Conservation (phyloP, 2,329 filamentous ascomycete species). For the Davidsoniella eucalypti region DNA sequence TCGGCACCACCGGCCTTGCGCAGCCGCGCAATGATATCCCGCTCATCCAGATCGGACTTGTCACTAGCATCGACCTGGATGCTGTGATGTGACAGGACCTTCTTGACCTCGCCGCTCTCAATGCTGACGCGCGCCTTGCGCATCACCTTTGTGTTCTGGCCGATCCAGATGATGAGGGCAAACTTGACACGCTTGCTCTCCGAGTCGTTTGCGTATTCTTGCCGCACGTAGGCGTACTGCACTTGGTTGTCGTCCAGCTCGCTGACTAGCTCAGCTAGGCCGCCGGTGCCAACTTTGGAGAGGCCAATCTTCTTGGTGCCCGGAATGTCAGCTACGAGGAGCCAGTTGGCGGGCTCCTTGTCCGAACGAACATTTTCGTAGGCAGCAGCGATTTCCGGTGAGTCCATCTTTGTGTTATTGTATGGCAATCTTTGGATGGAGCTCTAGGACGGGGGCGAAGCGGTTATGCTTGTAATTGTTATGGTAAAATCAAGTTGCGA, state of each 20-base stretch:
- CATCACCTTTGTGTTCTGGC: conserved; percentile 48
- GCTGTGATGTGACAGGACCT: conserved; percentile 45
- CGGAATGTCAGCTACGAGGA: conserved; percentile 44
- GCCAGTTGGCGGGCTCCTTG: conserved; percentile 49
- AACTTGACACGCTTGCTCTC: conserved; percentile 56
- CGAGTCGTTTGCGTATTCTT: conserved; percentile 56
- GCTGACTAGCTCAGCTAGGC: conserved; percentile 38
- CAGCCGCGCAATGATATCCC: conserved; percentile 42
- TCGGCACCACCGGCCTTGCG: conserved; percentile 53
- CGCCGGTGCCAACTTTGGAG: conserved; percentile 40
- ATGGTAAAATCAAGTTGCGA: neutral
- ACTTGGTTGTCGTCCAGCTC: conserved; percentile 42
- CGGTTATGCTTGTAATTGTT: neutral
- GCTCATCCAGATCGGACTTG: conserved; percentile 41
- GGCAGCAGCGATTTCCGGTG: conserved; percentile 43
- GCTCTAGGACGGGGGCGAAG: neutral
- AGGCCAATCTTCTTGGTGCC: conserved; percentile 40
- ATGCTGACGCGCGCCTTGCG: conserved; percentile 52
- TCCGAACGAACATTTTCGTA: conserved; percentile 53
- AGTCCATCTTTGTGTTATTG: conserved; percentile 21
- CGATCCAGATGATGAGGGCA: conserved; percentile 51
- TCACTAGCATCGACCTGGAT: conserved; percentile 47
- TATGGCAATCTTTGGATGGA: neutral
- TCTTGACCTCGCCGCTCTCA: conserved; percentile 49
- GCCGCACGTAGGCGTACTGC: conserved; percentile 48